These are phyloP conservation scores for Pseudogymnoascus sp. DNA, from an alignment of 2,329 filamentous ascomycete genomes.

Conservation along the genomic window DNA sequence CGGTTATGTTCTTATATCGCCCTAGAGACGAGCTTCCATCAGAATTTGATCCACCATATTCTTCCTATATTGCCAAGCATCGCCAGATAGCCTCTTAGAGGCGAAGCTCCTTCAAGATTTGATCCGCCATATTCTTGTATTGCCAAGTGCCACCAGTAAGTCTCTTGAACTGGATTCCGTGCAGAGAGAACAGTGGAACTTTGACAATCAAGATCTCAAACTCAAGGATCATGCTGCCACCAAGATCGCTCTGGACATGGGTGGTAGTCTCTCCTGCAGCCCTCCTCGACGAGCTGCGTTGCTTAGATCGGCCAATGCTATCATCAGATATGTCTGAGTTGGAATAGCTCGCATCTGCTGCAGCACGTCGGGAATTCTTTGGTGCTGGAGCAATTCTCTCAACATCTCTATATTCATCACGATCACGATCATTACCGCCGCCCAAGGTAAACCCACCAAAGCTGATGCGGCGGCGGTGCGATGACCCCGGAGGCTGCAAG, in stretches of 20 bases:
- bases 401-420: constrained; percentile 62
- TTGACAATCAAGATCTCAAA: constrained; percentile 99
- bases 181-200: constrained; percentile 81
- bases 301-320: constrained; percentile 50
- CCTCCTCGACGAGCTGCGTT: constrained; percentile 42
- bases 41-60: constrained; percentile 95
- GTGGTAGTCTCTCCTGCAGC: constrained; percentile 82
- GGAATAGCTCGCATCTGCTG: constrained; percentile 64
- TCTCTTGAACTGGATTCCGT: constrained; percentile 97
- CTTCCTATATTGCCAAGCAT: constrained; percentile 97
- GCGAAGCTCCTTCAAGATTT: constrained; percentile 78
- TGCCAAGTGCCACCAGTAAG: constrained; percentile 94
- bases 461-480: constrained; percentile 71
- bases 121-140: constrained; percentile 97
- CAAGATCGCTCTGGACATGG: constrained; percentile 82
- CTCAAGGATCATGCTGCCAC: constrained; percentile 71
- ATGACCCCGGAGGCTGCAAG: constrained; percentile 29
- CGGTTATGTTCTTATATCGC: constrained; percentile 98
- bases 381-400: constrained; percentile 42
- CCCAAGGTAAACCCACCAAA: constrained; percentile 60
- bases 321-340: constrained; percentile 83
- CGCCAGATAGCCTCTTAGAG: constrained; percentile 91
- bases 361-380: constrained; percentile 34
- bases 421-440: constrained; percentile 51
- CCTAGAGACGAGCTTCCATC: constrained; percentile 74